Percentiles rank a stretch among this genome's conserved stretches.
phyloP scores from a whole-genome alignment of 2,329 filamentous ascomycete genomes.

The Arachnomyces sp. region DNA sequence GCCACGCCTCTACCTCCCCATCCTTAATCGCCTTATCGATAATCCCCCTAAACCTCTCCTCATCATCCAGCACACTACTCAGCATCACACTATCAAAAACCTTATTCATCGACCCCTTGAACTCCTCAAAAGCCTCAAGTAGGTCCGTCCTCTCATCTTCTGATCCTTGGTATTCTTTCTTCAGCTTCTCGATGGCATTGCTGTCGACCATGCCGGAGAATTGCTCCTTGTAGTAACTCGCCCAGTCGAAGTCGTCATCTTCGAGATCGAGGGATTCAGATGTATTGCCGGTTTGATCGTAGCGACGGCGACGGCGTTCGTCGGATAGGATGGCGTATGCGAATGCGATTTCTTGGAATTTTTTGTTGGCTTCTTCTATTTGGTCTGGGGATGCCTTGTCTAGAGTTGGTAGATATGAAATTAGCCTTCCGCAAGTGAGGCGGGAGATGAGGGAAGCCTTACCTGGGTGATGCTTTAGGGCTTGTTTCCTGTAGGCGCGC shows the following conservation, averaged over 20 bases:
- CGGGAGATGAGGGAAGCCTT: constrained; percentile 20
- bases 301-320: constrained; percentile 67
- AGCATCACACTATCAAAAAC: constrained; percentile 83
- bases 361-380: constrained; percentile 64
- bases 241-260: constrained; percentile 80
- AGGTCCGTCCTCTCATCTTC: constrained; percentile 77
- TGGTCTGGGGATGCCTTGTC: constrained; percentile 67
- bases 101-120: constrained; percentile 64
- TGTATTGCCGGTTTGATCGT: constrained; percentile 84
- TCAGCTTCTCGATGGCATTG: constrained; percentile 67
- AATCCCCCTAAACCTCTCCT: constrained; percentile 71
- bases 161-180: constrained; percentile 70
- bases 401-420: constrained; percentile 22
- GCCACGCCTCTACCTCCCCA: constrained; percentile 58
- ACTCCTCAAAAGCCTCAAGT: constrained; percentile 63
- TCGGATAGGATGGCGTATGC: constrained; percentile 92
- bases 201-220: constrained; percentile 67
- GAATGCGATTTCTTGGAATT: constrained; percentile 85
- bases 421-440: constrained; percentile 5
- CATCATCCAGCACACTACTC: constrained; percentile 73
- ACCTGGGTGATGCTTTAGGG: constrained; percentile 81
- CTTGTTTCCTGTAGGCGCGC: constrained; percentile 74
- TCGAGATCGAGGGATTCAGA: constrained; percentile 63
- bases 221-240: constrained; percentile 77
- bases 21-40: constrained; percentile 71